Evolutionary conservation across 208 protist genomes (phyloP), one percentile per base, ranked within the genome.

Genomic region (Trypanosoma lewisi): DNA sequence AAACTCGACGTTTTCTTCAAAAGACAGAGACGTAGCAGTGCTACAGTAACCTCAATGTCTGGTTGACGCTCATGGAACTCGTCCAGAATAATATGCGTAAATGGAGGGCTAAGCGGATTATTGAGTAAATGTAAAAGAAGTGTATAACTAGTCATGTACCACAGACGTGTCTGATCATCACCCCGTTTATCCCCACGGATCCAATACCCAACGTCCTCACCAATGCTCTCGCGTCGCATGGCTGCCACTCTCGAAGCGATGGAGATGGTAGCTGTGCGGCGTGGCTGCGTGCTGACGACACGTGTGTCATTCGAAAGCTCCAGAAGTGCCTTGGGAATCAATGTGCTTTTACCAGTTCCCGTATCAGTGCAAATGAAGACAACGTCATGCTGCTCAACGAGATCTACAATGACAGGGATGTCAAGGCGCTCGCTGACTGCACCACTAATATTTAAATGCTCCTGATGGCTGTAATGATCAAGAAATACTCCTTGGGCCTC

Each of bases 11-110:
- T 73, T 23, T 28, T 23, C 27, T 44, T 53, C 27, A 67, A 51
- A 2, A 82, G 48, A 37, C 66, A 75, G 6, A 93, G 21, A 33
- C 77, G 78, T 12, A 93, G 62, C 21, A 91, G 30, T 3, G 82
- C 71, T 14, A 93, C 68, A 12, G 88, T 75, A 42, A 93, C 78
- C 59, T 93, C 87, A 60, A 63, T 84, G 41, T 91, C 80, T 2
- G 99, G 85, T 19, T 94, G 98, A 25, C 87, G 62, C 71, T 94
- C 87, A 51, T 94, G 87, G 34, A 90, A 80, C 55, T 93, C 87
- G 60, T 93, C 87, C 8, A 93, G 63, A 19, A 93, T 64, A 28
- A 91, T 77, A 61, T 90, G 82, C 49, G 75, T 82, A 57, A 87
- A 73, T 25, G 55, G 55, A 16, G 66, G 64, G 17, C 70, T n/a